Evolutionary conservation across 805 yeast species (phyloP).

Genomic region (Yarrowia sp.): DNA sequence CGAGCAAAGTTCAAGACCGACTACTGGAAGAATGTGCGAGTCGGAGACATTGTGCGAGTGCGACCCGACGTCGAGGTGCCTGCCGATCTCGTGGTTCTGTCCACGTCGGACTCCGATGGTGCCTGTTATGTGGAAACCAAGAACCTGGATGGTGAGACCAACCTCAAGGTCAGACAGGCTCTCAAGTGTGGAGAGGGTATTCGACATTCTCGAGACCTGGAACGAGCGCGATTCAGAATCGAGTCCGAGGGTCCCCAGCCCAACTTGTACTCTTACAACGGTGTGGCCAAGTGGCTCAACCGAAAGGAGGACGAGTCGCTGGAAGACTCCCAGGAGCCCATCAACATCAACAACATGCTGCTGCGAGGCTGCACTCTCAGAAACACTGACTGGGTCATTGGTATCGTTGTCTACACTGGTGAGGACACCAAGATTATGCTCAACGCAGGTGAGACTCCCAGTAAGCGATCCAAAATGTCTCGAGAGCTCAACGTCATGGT

Average conservation of each 20-base stretch:
- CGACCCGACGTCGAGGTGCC: constrained; percentile 79
- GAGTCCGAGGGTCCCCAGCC: constrained; percentile 76
- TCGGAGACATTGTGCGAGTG: constrained; percentile 76
- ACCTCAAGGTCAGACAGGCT: constrained; percentile 67
- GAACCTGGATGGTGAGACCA: constrained; percentile 79
- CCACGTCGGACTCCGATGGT: constrained; percentile 76
- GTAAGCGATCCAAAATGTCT: constrained; percentile 71
- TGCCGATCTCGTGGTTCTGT: constrained; percentile 72
- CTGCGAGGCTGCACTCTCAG: constrained; percentile 77
- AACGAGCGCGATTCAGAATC: constrained; percentile 62
- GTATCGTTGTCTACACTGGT: constrained; percentile 77
- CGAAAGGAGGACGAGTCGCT: constrained; percentile 67
- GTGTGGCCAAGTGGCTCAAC: constrained; percentile 63
- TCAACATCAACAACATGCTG: constrained; percentile 67
- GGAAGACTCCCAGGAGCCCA: constrained; percentile 67
- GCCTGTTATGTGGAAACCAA: constrained; percentile 76
- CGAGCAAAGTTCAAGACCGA: constrained; percentile 58
- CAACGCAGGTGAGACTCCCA: constrained; percentile 81
- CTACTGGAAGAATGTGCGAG: constrained; percentile 76
- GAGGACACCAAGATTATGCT: constrained; percentile 78
- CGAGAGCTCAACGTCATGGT: constrained; percentile 73
- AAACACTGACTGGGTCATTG: constrained; percentile 80
- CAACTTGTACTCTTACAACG: constrained; percentile 68
- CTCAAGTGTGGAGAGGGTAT: constrained; percentile 65
- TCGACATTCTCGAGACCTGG: constrained; percentile 65